Conservation (phyloP, 495 filamentous ascomycete species). For the Polyplosphaeria fusca region DNA sequence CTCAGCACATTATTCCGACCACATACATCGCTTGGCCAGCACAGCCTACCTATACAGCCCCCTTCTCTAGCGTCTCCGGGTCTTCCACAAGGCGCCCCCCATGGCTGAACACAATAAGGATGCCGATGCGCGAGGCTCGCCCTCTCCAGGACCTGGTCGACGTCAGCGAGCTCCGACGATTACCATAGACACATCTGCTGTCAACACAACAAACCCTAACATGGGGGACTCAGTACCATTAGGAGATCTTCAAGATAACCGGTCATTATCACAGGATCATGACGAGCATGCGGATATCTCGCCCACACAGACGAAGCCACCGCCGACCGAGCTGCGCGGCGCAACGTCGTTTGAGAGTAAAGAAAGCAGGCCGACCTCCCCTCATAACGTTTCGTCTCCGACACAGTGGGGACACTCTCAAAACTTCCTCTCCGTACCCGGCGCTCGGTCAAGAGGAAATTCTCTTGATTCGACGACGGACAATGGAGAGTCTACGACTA, state of each 20-base stretch:
- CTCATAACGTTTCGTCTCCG: conserved; percentile 81
- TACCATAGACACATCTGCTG: conserved; percentile 37
- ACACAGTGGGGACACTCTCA: conserved; percentile 53
- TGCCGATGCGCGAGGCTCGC: conserved; percentile 17
- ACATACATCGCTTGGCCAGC: conserved; percentile 20
- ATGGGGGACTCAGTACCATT: conserved; percentile 28
- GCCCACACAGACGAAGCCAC: conserved; percentile 12
- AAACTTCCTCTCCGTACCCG: conserved; percentile 62
- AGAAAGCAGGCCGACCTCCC: conserved; percentile 80
- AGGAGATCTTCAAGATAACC: conserved; percentile 16
- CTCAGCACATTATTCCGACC: conserved; percentile 22
- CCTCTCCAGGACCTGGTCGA: conserved; percentile 32
- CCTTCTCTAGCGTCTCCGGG: conserved; percentile 1
- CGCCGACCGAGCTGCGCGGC: conserved; percentile 58
- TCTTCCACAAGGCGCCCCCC: conserved; percentile 7
- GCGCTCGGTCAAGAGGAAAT: conserved; percentile 59
- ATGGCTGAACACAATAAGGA: conserved; percentile 27
- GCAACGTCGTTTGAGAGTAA: conserved; percentile 68
- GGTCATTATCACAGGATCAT: conserved; percentile 15
- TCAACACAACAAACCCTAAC: conserved; percentile 22
- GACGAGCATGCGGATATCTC: conserved; percentile 9
- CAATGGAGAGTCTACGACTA: conserved; percentile 49
- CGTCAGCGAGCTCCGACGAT: conserved; percentile 36
- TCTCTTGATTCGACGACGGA: conserved; percentile 59
- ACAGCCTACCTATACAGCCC: conserved; percentile 27